Evolutionary conservation across 768 basidiomycete genomes (phyloP).

Genomic region (Boletus fagicola): DNA sequence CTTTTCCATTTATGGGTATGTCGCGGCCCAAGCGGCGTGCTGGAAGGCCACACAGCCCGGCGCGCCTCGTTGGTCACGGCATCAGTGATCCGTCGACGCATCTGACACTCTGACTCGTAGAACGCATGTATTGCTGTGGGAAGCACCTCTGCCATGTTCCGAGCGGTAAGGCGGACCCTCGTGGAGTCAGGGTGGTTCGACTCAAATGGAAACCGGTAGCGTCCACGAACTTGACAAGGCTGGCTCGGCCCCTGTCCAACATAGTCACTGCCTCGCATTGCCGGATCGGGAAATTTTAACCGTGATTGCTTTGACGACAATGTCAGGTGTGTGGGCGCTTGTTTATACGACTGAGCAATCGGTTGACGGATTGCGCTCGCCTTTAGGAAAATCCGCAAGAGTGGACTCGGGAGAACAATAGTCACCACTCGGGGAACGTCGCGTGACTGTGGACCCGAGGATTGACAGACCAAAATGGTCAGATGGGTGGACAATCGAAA

Average conservation of each 20-base stretch:
- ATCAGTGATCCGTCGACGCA: background rate
- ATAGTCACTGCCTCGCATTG: background rate
- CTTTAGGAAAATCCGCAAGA: background rate
- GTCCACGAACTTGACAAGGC: background rate
- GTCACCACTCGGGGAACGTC: background rate
- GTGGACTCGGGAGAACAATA: conserved; percentile 21
- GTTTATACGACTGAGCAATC: background rate
- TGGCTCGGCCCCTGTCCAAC: background rate
- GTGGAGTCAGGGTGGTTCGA: background rate
- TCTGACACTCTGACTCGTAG: conserved; percentile 23
- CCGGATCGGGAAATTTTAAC: background rate
- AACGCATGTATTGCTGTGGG: conserved; percentile 1
- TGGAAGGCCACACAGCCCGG: conserved; percentile 16
- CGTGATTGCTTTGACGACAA: background rate
- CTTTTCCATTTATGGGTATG: conserved; percentile 19
- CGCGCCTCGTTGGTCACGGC: background rate
- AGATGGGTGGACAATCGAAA: background rate
- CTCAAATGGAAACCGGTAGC: background rate
- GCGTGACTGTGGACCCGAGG: background rate
- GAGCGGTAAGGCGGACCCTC: background rate
- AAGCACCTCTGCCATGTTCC: conserved; percentile 1
- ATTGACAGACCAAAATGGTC: conserved; percentile 14
- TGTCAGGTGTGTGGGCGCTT: conserved; percentile 10
- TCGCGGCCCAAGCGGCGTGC: conserved; percentile 13
- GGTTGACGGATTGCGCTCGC: background rate